Evolutionary conservation across 2,329 filamentous ascomycete species (phyloP), one percentile per base, ranked within the genome.

Genomic region (Hypoxylon sp.): DNA sequence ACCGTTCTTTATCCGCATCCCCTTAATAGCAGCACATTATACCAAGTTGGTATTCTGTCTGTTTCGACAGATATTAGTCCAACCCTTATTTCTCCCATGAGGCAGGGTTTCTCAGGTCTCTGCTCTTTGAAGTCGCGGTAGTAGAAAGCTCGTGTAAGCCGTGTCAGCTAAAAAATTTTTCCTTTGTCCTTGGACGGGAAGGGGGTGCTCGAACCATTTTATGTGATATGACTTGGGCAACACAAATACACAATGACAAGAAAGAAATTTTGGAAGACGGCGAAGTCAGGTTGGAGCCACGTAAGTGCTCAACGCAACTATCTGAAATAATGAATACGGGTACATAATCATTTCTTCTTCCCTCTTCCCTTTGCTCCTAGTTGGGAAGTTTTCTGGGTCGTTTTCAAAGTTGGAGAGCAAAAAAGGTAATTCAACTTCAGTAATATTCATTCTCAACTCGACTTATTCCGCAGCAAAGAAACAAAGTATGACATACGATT

Each of bases 31-130:
- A 17, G 3, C 19, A 41, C 41, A 28, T 49, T 52, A 55, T 64
- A 52, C 45, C 38, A 41, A 51, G 14, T 10, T 28, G 23, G 17
- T 19, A 63, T 67, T 66, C 68, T 61, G 52, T 68, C 65, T 64
- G 60, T 70, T 70, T 70, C 68, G 68, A 68, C 56, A 50, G 60
- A 57, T 65, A 56, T 58, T 58, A 63, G 25, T 51, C 49, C 34
- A 25, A 38, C 43, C 53, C 52, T 49, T 50, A 34, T 56, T 45
- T 38, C 46, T 46, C 63, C 25, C 41, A n/a, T 30, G 38, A 43
- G 30, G 36, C 46, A 32, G 30, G 57, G 56, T 43, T 48, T 25
- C n/a, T 21, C 25, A 30, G 14, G 52, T 10, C 10, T 11, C 38
- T 51, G 10, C 53, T 59, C 62, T 63, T 65, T 43, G 50, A 46